These are phyloP conservation scores for Sarocladium kiliense DNA, from an alignment of 2,329 filamentous ascomycete species.

Conservation along the genomic window DNA sequence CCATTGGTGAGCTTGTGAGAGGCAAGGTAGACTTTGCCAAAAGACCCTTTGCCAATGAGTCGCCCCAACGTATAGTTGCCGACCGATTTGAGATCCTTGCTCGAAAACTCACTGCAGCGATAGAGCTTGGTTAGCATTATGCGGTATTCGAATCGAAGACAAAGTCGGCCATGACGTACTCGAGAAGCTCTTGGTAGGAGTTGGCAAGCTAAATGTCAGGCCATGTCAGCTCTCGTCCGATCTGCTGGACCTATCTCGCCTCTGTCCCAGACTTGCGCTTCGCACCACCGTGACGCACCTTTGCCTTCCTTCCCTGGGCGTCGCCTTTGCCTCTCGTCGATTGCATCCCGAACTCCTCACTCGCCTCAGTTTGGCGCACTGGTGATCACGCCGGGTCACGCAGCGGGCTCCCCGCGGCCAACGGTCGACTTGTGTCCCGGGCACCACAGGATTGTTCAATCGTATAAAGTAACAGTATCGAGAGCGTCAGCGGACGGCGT, in stretches of 20 bases:
- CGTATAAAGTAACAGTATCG: not conserved
- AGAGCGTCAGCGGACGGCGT: not conserved
- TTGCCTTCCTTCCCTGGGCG: constrained; percentile 56
- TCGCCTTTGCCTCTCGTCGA: constrained; percentile 52
- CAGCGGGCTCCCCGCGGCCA: constrained; percentile 1
- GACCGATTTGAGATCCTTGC: constrained; percentile 83
- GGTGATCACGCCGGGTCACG: not conserved
- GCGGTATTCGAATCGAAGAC: not conserved
- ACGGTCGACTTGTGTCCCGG: not conserved
- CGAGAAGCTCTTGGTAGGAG: constrained; percentile 93
- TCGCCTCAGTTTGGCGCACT: not conserved
- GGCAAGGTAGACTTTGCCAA: constrained; percentile 96
- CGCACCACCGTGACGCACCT: constrained; percentile 34
- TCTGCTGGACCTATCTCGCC: not conserved
- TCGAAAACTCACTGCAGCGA: constrained; percentile 75
- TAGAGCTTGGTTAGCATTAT: not conserved
- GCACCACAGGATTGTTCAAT: not conserved
- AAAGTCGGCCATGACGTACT: constrained; percentile 54
- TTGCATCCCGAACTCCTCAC: constrained; percentile 38
- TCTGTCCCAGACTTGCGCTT: not conserved
- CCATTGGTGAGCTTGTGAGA: constrained; percentile 97
- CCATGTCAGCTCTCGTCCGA: not conserved
- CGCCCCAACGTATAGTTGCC: constrained; percentile 91
- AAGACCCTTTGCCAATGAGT: constrained; percentile 94
- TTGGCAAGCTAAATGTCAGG: constrained; percentile 67